These are phyloP conservation scores for Ophiostoma sp. DNA, from an alignment of 2,329 filamentous ascomycete species.

Conservation along the genomic window DNA sequence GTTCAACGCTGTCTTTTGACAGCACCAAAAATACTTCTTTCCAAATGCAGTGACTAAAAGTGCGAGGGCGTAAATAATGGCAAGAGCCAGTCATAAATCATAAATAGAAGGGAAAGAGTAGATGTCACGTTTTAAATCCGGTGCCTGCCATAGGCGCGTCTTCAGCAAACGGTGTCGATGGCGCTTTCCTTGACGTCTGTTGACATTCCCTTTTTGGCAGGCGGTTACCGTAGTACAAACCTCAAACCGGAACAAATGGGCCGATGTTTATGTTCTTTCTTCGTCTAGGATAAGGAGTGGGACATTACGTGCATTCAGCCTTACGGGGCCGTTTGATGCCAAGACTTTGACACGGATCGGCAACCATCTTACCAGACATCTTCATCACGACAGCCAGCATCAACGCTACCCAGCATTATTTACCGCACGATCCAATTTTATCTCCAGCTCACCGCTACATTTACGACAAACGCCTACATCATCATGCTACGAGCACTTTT, in stretches of 20 bases:
- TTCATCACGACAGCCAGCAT: background rate
- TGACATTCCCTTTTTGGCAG: background rate
- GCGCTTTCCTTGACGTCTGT: background rate
- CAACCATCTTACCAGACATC: background rate
- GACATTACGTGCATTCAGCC: background rate
- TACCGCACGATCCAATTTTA: background rate
- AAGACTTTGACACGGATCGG: background rate
- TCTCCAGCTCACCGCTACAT: background rate
- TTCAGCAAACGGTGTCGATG: background rate
- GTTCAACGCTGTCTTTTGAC: background rate
- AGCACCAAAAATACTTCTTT: background rate
- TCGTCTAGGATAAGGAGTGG: background rate
- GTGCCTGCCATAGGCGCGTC: background rate
- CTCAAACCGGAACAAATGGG: background rate
- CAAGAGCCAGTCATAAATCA: background rate
- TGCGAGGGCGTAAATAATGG: background rate
- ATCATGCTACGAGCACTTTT: background rate
- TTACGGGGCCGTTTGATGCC: background rate
- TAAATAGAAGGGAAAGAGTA: background rate
- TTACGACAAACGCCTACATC: background rate
- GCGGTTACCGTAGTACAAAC: background rate
- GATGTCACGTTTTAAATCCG: background rate
- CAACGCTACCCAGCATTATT: background rate
- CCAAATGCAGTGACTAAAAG: background rate
- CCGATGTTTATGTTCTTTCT: conserved; percentile 19